A percentile compares a stretch with the other conserved stretches of the same genome.
These are phyloP conservation scores for Penicillium vulpinum DNA, from an alignment of 2,329 filamentous ascomycete genomes.

Conservation along the genomic window DNA sequence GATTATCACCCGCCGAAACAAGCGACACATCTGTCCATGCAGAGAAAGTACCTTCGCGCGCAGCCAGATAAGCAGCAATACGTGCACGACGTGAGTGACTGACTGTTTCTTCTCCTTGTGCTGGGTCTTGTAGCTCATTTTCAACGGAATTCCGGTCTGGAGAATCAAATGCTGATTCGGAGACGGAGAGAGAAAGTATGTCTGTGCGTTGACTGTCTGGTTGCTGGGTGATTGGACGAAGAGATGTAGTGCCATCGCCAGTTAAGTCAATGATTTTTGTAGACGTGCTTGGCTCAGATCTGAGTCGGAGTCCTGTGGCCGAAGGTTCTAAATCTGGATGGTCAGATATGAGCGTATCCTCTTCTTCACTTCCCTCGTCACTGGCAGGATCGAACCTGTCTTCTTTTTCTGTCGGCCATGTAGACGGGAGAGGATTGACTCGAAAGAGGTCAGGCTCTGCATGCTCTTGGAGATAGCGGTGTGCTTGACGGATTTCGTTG, in stretches of 20 bases:
- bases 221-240: slow-evolving; percentile 6
- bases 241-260: not conserved
- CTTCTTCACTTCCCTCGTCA: not conserved
- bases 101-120: not conserved
- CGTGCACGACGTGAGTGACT: slow-evolving; percentile 25
- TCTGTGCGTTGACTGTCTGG: slow-evolving; percentile 22
- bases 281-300: not conserved
- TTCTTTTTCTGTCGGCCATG: slow-evolving; percentile 23
- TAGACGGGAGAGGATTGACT: slow-evolving; percentile 31
- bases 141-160: not conserved
- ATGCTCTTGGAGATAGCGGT: slow-evolving; percentile 25
- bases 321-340: not conserved
- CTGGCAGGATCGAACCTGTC: not conserved
- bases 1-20: slow-evolving; percentile 46
- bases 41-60: slow-evolving; percentile 43
- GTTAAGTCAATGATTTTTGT: slow-evolving; percentile 6
- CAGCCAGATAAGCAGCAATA: slow-evolving; percentile 43
- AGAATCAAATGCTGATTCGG: slow-evolving; percentile 20
- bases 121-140: not conserved
- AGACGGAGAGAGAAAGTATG: slow-evolving; percentile 20
- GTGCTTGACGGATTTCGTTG: slow-evolving; percentile 27
- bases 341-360: not conserved
- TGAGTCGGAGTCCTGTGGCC: not conserved
- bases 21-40: slow-evolving; percentile 46
- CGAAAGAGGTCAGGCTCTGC: slow-evolving; percentile 20